Evolutionary conservation across 345 rosid genomes (phyloP), one percentile per base, ranked within the genome.

Genomic region (Moringa oleifera): DNA sequence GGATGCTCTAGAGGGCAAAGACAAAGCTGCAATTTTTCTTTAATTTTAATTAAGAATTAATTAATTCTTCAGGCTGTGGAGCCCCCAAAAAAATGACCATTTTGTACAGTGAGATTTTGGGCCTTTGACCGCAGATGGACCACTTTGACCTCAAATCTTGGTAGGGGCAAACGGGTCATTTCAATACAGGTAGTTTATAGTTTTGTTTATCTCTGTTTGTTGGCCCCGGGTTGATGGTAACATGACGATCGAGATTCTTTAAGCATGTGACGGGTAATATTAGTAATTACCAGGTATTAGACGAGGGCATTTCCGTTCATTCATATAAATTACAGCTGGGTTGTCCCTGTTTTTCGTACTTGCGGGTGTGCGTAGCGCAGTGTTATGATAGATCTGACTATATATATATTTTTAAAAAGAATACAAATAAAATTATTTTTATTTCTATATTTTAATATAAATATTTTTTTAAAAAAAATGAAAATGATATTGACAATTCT

Each of bases 81-180:
- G n/a, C n/a, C n/a, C n/a, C n/a, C n/a, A n/a, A n/a, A n/a, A n/a
- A 62, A 75, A 59, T 71, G 64, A 73, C 83, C 52, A 66, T 65
- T 18, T 55, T 65, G 24, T 60, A n/a, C n/a, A n/a, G n/a, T n/a
- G n/a, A n/a, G n/a, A n/a, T n/a, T n/a, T 33, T 33, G 37, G 11
- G 37, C 74, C 65, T 53, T 76, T 76, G 81, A 76, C 83, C 66
- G n/a, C 6, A 15, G 16, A 45, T 17, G 80, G 74, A 77, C 82
- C 85, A 68, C 71, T 67, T 68, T 61, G 73, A 68, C 75, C 58
- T 7, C 49, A 17, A 49, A 45, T 49, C 63, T 36, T 46, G 8
- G 0, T 8, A 22, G 25, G 69, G 75, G 49, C 49, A 54, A 45
- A 25, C 22, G 53, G 13, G 80, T 55, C 18, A 25, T 17, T 23